phyloP scores from a whole-genome alignment of 106 monocot genomes.

The Vanilla planifolia region DNA sequence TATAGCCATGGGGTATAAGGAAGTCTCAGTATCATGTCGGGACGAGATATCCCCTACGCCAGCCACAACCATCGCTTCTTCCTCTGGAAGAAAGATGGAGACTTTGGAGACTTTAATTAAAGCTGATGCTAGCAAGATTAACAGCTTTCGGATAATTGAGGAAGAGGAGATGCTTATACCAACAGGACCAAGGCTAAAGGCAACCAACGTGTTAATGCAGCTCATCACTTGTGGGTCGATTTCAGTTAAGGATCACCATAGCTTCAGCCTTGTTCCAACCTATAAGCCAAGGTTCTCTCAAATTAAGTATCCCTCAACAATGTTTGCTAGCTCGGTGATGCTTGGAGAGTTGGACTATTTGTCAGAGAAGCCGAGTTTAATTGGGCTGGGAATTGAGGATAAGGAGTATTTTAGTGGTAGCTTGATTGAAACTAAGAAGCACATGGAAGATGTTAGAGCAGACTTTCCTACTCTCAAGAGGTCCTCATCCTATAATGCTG shows the following conservation, averaged over 20 bases:
- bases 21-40: conserved; percentile 4
- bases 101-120: conserved; percentile 61
- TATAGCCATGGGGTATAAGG: not conserved
- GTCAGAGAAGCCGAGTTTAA: conserved; percentile 33
- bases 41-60: conserved; percentile 25
- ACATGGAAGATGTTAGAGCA: conserved; percentile 30
- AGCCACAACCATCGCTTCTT: conserved; percentile 20
- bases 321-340: conserved; percentile 24
- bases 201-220: conserved; percentile 53
- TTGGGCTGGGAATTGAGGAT: conserved; percentile 48
- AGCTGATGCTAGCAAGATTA: conserved; percentile 29
- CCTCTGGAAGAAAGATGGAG: conserved; percentile 38
- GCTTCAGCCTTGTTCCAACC: conserved; percentile 31
- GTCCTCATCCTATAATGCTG: conserved; percentile 71
- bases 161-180: conserved; percentile 39
- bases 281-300: conserved; percentile 49
- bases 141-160: conserved; percentile 35
- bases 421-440: conserved; percentile 65
- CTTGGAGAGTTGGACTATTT: conserved; percentile 30
- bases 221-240: conserved; percentile 68
- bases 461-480: conserved; percentile 42
- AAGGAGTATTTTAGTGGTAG: conserved; percentile 81
- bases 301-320: conserved; percentile 34
- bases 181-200: conserved; percentile 29
- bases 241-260: conserved; percentile 53